phyloP scores from a whole-genome alignment of 768 basidiomycete genomes.

The Boletus rex-veris region DNA sequence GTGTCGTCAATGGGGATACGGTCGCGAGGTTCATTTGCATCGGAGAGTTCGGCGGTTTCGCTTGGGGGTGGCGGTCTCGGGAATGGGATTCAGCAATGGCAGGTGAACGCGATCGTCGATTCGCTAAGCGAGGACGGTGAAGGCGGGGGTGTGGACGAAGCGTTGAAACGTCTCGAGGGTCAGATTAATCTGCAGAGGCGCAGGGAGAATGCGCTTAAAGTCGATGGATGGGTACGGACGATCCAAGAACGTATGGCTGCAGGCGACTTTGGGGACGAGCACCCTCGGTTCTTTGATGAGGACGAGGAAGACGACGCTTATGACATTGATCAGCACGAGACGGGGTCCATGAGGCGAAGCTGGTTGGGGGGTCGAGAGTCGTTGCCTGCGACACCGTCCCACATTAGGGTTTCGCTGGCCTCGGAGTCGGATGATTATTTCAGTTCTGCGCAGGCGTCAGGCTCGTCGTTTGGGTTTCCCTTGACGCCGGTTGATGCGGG shows the following conservation, averaged over 20 bases:
- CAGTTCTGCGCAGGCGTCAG: conserved; percentile 12
- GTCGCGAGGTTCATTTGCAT: conserved; percentile 57
- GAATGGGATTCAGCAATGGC: conserved; percentile 69
- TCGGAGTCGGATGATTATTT: conserved; percentile 26
- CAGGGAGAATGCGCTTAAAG: conserved; percentile 69
- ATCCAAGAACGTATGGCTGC: conserved; percentile 64
- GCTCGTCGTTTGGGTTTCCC: conserved; percentile 14
- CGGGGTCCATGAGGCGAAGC: conserved; percentile 20
- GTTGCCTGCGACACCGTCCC: conserved; percentile 19
- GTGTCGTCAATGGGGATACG: conserved; percentile 80
- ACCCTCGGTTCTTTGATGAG: conserved; percentile 50
- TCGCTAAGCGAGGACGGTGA: conserved; percentile 72
- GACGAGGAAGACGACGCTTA: conserved; percentile 35
- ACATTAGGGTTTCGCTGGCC: conserved; percentile 17
- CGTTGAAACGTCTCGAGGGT: conserved; percentile 77
- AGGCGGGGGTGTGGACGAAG: conserved; percentile 77
- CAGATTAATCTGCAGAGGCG: conserved; percentile 74
- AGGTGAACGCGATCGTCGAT: conserved; percentile 74
- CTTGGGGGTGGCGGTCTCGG: conserved; percentile 38
- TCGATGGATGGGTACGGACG: conserved; percentile 76
- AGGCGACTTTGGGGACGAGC: conserved; percentile 61
- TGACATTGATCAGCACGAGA: conserved; percentile 32
- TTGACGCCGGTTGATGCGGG: conserved; percentile 14
- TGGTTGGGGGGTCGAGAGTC: conserved; percentile 4
- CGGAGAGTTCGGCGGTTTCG: conserved; percentile 36